These are phyloP conservation scores for Arthromyces matolae DNA, from an alignment of 768 basidiomycete species.

Conservation along the genomic window DNA sequence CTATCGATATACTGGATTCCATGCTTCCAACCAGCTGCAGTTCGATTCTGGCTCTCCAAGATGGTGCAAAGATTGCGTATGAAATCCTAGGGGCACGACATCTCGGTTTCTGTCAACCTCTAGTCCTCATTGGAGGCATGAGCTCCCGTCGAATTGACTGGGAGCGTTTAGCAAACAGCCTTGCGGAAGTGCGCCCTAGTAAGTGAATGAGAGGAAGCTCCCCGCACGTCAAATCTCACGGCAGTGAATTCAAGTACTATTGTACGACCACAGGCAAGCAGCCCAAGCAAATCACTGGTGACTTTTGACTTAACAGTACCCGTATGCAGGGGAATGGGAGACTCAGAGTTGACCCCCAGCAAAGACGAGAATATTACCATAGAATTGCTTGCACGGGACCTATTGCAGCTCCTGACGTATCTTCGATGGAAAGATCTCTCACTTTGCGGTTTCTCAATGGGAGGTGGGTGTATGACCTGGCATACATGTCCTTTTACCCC, in stretches of 20 bases:
- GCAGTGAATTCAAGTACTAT: conserved; percentile 30
- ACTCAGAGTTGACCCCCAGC: conserved; percentile 31
- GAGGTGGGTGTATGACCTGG: conserved; percentile 30
- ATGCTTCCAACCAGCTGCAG: conserved; percentile 10
- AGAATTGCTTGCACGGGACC: conserved; percentile 43
- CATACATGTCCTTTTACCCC: neutral
- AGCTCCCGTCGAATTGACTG: conserved; percentile 38
- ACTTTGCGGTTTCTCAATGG: conserved; percentile 51
- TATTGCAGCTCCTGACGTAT: conserved; percentile 32
- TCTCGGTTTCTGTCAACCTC: conserved; percentile 27
- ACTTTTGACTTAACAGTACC: neutral
- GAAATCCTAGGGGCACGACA: conserved; percentile 36
- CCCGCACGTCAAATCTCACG: neutral
- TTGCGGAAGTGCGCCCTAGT: conserved; percentile 40
- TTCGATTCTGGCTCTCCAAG: conserved; percentile 29
- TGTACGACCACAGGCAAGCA: conserved; percentile 36
- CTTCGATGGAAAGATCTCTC: conserved; percentile 40
- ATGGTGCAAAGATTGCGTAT: conserved; percentile 42
- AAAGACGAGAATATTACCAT: conserved; percentile 38
- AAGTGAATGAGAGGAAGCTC: neutral
- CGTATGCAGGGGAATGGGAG: conserved; percentile 40
- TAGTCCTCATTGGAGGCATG: conserved; percentile 43
- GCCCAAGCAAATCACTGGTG: neutral
- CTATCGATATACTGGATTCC: too few relatives aligned
- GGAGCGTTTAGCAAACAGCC: conserved; percentile 30